These are phyloP conservation scores for Trichoderma gamsii DNA, from an alignment of 495 filamentous ascomycete genomes.

Conservation along the genomic window DNA sequence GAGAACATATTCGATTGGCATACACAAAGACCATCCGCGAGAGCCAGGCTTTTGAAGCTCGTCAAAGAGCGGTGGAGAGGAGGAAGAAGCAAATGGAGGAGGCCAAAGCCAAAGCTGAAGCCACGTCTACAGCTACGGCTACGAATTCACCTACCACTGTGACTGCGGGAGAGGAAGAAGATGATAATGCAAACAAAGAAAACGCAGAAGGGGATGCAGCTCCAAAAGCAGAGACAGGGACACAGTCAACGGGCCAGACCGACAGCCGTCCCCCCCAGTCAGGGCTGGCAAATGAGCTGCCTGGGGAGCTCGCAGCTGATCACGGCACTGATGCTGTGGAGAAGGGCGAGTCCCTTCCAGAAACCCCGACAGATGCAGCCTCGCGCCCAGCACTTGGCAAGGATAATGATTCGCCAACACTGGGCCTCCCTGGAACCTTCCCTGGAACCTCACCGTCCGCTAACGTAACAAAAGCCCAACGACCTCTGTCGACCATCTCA, in stretches of 20 bases:
- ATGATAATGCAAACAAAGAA: constrained; percentile 17
- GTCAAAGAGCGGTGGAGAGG: constrained; percentile 36
- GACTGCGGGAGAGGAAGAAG: constrained; percentile 16
- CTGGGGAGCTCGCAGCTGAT: neutral
- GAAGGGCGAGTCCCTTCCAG: neutral
- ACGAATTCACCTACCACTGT: constrained; percentile 13
- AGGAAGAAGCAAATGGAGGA: constrained; percentile 37
- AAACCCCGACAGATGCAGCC: constrained; percentile 1
- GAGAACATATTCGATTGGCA: constrained; percentile 71
- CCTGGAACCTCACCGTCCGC: constrained; percentile 24
- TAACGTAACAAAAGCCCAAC: constrained; percentile 26
- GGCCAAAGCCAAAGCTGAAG: constrained; percentile 28
- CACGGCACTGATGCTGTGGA: neutral
- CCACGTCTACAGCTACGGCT: constrained; percentile 13
- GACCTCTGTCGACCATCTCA: constrained; percentile 47
- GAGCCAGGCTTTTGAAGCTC: constrained; percentile 54
- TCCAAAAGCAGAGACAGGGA: neutral
- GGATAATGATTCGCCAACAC: constrained; percentile 55
- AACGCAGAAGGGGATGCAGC: neutral
- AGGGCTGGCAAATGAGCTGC: neutral
- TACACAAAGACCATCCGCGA: constrained; percentile 72
- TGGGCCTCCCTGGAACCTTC: constrained; percentile 60
- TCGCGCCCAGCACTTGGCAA: constrained; percentile 3
- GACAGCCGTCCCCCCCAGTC: neutral
- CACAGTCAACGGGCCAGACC: neutral